Evolutionary conservation across 352 stramenopile genomes (phyloP), one percentile per base, ranked within the genome.

Genomic region (Phytophthora chlamydospora): DNA sequence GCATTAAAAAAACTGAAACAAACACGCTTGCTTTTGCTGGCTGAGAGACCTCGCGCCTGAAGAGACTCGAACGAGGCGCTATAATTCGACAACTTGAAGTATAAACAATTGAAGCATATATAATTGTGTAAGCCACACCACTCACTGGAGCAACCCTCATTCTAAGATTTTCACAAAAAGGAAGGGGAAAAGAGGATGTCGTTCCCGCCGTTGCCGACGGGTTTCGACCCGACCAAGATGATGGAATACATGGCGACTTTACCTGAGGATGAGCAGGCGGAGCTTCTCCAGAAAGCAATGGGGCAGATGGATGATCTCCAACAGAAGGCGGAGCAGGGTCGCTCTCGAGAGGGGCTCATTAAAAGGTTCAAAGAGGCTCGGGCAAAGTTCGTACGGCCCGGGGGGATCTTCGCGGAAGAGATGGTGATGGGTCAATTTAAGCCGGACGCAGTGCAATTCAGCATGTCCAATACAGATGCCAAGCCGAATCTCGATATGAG

Each of bases 221-320:
- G 49, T 14, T 46, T 58, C 36, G 49, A 47, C 38, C 21, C 49
- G 49, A 47, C 38, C 49, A 39, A 41, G 48, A 51, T 51, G 44
- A 36, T 52, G 45, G 45, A 36, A n/a, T 39, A 41, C 14, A 14
- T 52, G n/a, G 19, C 45, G 19, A 21, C 32, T 36, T 31, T 52
- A 7, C 45, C 29, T 7, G 45, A 52, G 19, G 24, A 3, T 7
- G 14, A 52, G 45, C 45, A 24, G 29, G 5, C 14, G 3, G 14
- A 38, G 24, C 8, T 52, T 2, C 45, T 52, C 12, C 45, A 52
- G 27, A 24, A 24, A 14, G 43, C 43, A 6, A 27, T 38, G 35
- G 13, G 14, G 5, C 2, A 47, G n/a, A n/a, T 58, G 7, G 49
- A 12, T 0, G 49, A 46, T 10, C 19, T 41, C 6, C 13, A 31